Evolutionary conservation across 495 filamentous ascomycete genomes (phyloP), one percentile per base, ranked within the genome.

Genomic region (Astrocystis sublimbata): DNA sequence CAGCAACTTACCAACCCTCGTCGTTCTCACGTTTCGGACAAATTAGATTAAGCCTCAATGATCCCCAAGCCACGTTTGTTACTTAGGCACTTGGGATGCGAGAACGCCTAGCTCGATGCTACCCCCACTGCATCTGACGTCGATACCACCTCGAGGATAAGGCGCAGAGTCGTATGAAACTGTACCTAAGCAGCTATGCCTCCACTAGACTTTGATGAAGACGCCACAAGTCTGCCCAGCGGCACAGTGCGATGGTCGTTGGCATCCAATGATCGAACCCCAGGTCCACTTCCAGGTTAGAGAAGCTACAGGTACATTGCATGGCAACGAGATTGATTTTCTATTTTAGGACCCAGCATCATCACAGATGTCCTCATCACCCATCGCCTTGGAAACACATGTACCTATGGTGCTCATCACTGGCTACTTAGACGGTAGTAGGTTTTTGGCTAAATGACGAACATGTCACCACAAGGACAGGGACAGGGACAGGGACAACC

Each of bases 291-390:
- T 50, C n/a, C n/a, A n/a, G n/a, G 42, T 50, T 21, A 17, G 21
- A 50, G 28, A 36, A 26, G 23, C 43, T 15, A 23, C 21, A 47
- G 23, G 12, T 47, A 43, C 17, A n/a, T 24, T 56, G 36, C 52
- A 56, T 13, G 33, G 9, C 19, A 38, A 17, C 23, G 28, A 59
- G 19, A 59, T 40, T 38, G 4, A 21, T n/a, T 19, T 59, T 47
- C 56, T 59, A 59, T 59, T 59, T 59, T 59, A 15, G 26, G 42
- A 31, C 23, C 33, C 40, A 59, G 6, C 56, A 59, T 58, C 54
- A 36, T 57, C 40, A n/a, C n/a, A n/a, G n/a, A n/a, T n/a, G n/a
- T n/a, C n/a, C n/a, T n/a, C n/a, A n/a, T n/a, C n/a, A n/a, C n/a
- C n/a, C n/a, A 45, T 49, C 46, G 28, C 28, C 9, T 28, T 30